A percentile compares a stretch with the other conserved stretches of the same genome.
These are phyloP conservation scores for Podosphaera leucotricha DNA, from an alignment of 2,329 filamentous ascomycete species.

Conservation along the genomic window DNA sequence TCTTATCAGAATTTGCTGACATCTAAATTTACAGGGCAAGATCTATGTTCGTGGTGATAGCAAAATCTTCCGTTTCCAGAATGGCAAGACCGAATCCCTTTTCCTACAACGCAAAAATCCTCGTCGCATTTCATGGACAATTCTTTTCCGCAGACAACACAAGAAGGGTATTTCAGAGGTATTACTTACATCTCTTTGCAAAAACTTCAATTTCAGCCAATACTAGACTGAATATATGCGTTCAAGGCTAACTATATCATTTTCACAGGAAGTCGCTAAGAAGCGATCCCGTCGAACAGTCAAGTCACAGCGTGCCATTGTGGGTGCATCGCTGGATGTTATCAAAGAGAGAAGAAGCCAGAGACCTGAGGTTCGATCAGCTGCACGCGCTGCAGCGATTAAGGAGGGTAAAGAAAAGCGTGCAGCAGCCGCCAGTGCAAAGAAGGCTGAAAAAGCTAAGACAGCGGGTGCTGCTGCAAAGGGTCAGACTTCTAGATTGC, in stretches of 20 bases:
- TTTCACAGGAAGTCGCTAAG: slow-evolving; percentile 85
- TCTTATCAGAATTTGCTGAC: slow-evolving; percentile 10
- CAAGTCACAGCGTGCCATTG: slow-evolving; percentile 97
- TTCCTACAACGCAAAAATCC: slow-evolving; percentile 99
- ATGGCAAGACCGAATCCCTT: slow-evolving; percentile 97
- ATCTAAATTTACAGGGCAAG: slow-evolving; percentile 49
- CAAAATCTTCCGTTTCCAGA: slow-evolving; percentile 99
- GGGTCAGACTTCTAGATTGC: slow-evolving; percentile 57
- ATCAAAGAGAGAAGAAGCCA: slow-evolving; percentile 96
- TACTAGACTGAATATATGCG: not conserved
- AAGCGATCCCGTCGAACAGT: slow-evolving; percentile 96
- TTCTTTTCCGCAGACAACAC: slow-evolving; percentile 95
- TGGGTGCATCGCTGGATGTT: slow-evolving; percentile 96
- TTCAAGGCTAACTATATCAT: slow-evolving; percentile 5
- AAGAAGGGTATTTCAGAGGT: slow-evolving; percentile 99
- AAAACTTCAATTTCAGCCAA: not conserved
- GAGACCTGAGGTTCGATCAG: slow-evolving; percentile 86
- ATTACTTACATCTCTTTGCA: slow-evolving; percentile 21
- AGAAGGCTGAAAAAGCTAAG: slow-evolving; percentile 99
- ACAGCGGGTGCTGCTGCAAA: slow-evolving; percentile 46
- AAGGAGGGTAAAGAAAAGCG: slow-evolving; percentile 99
- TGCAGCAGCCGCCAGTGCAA: slow-evolving; percentile 59
- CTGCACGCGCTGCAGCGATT: slow-evolving; percentile 74
- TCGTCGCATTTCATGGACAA: slow-evolving; percentile 96
- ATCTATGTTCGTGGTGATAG: slow-evolving; percentile 98